These are phyloP conservation scores for Xylaria sp. DNA, from an alignment of 2,329 filamentous ascomycete species.

Conservation along the genomic window DNA sequence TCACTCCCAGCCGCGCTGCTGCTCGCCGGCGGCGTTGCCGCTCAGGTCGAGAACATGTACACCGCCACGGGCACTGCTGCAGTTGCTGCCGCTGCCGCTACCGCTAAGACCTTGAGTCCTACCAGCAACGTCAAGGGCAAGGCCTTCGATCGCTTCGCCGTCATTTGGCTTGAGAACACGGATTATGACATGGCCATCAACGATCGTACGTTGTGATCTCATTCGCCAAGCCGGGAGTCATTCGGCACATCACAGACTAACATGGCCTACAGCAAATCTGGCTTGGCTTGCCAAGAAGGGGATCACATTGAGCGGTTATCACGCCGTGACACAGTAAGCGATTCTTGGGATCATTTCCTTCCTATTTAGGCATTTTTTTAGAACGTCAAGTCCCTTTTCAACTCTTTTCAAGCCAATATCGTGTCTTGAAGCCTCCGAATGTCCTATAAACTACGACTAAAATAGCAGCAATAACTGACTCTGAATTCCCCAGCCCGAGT, in stretches of 20 bases:
- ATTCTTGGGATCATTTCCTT: no score
- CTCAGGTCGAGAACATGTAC: slow-evolving; percentile 41
- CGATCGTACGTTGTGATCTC: slow-evolving; percentile 58
- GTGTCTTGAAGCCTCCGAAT: no score
- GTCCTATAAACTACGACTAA: no score
- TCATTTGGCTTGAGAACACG: slow-evolving; percentile 81
- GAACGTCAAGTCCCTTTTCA: no score
- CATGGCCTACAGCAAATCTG: slow-evolving; percentile 52
- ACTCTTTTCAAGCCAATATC: no score
- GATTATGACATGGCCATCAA: slow-evolving; percentile 67
- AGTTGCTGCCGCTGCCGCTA: slow-evolving; percentile 63
- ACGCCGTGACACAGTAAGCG: slow-evolving; percentile 72
- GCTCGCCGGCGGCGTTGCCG: slow-evolving; percentile 31
- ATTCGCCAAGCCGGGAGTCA: neutral
- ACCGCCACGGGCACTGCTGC: slow-evolving; percentile 58
- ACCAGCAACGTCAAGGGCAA: slow-evolving; percentile 71
- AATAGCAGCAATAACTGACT: no score
- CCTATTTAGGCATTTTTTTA: no score
- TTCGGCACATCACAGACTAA: slow-evolving; percentile 12
- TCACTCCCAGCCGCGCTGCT: slow-evolving; percentile 30
- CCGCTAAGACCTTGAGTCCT: slow-evolving; percentile 64
- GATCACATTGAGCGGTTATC: slow-evolving; percentile 64
- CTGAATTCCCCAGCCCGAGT: no score
- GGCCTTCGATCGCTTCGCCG: slow-evolving; percentile 73
- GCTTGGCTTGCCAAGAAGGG: slow-evolving; percentile 64